A percentile compares a stretch with the other conserved stretches of the same genome.
phyloP scores from a whole-genome alignment of 2,329 filamentous ascomycete species.

The Alternaria gaisen region DNA sequence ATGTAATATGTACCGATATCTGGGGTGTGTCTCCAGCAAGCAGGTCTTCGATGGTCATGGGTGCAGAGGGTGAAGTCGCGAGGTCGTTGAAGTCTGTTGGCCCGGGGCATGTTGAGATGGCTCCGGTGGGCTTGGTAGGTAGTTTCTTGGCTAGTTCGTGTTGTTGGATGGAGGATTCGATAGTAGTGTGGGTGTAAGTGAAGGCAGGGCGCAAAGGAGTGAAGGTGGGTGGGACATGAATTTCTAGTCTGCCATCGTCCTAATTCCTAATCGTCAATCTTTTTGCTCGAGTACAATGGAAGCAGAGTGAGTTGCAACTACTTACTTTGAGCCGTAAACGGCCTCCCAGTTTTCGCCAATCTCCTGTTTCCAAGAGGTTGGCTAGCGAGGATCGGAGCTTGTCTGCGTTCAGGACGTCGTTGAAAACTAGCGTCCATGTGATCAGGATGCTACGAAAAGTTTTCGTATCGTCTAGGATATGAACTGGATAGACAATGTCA shows the following conservation, averaged over 20 bases:
- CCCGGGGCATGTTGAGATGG: background rate
- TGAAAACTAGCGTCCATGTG: slow-evolving; percentile 52
- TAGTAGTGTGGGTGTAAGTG: background rate
- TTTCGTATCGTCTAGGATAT: slow-evolving; percentile 30
- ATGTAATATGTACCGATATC: background rate
- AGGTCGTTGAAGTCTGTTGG: background rate
- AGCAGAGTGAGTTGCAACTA: too few relatives aligned
- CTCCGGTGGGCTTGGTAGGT: background rate
- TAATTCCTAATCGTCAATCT: too few relatives aligned
- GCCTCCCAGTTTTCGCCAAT: background rate
- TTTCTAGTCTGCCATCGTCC: background rate
- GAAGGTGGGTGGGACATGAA: background rate
- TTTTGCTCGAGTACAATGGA: too few relatives aligned
- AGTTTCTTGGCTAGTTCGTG: background rate
- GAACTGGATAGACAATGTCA: slow-evolving; percentile 30
- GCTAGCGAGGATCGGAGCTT: slow-evolving; percentile 50
- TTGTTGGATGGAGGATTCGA: background rate
- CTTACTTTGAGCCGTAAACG: background rate
- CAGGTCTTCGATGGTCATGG: background rate
- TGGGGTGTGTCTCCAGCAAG: background rate
- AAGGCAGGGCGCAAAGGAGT: background rate
- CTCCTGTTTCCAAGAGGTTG: slow-evolving; percentile 1
- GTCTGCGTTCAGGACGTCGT: slow-evolving; percentile 57
- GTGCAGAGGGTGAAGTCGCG: too few relatives aligned
- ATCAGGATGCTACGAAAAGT: slow-evolving; percentile 24